Percentiles rank a stretch among this genome's conserved stretches.
These are phyloP conservation scores for Amanita pallidorosea DNA, from an alignment of 768 basidiomycete genomes.

Conservation along the genomic window DNA sequence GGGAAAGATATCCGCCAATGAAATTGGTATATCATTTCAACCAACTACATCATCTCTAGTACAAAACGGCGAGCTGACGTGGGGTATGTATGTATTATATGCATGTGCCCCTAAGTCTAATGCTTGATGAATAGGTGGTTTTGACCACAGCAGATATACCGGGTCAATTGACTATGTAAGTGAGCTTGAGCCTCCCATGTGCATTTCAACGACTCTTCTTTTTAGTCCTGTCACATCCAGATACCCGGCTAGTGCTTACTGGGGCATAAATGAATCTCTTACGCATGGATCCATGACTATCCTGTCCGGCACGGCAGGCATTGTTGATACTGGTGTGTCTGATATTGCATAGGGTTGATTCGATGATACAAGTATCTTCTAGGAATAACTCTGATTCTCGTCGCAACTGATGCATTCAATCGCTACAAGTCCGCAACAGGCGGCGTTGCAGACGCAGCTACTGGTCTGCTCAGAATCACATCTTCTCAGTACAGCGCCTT, in stretches of 20 bases:
- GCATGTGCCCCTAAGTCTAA: slow-evolving; percentile 11
- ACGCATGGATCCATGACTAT: slow-evolving; percentile 38
- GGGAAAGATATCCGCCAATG: slow-evolving; percentile 26
- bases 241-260: slow-evolving; percentile 35
- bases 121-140: slow-evolving; percentile 22
- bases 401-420: slow-evolving; percentile 35
- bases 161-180: slow-evolving; percentile 34
- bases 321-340: slow-evolving; percentile 43
- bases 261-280: slow-evolving; percentile 52
- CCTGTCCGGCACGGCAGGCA: slow-evolving; percentile 36
- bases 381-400: slow-evolving; percentile 40
- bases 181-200: slow-evolving; percentile 8
- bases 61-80: slow-evolving; percentile 43
- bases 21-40: slow-evolving; percentile 41
- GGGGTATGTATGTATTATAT: slow-evolving; percentile 23
- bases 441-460: slow-evolving; percentile 23
- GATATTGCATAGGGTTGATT: no score
- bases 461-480: slow-evolving; percentile 45
- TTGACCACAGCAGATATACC: slow-evolving; percentile 31
- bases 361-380: neutral
- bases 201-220: neutral
- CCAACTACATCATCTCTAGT: slow-evolving; percentile 23
- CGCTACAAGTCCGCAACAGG: slow-evolving; percentile 37
- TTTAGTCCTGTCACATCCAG: slow-evolving; percentile 35
- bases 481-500: slow-evolving; percentile 37